Percentiles rank a stretch among this genome's conserved stretches.
phyloP scores from a whole-genome alignment of 2,329 filamentous ascomycete genomes.

The Ophiosphaerella korrae region DNA sequence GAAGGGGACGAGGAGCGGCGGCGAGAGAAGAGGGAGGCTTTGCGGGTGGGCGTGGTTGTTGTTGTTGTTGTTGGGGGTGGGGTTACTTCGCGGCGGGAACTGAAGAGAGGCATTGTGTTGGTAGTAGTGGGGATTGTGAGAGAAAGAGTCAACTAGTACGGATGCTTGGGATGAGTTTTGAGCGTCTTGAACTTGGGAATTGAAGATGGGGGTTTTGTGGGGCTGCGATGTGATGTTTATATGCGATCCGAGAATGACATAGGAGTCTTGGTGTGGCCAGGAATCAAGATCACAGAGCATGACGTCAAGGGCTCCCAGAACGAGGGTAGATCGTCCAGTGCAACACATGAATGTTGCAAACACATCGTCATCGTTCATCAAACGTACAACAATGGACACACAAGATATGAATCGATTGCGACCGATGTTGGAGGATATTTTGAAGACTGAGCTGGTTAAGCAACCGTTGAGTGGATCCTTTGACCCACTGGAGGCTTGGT shows the following conservation, averaged over 20 bases:
- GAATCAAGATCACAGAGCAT: slow-evolving; percentile 9
- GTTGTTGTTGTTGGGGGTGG: slow-evolving; percentile 25
- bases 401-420: not conserved
- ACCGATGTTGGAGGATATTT: not conserved
- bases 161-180: too few species aligned
- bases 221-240: slow-evolving; percentile 2
- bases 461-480: slow-evolving; percentile 20
- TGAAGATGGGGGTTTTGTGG: not conserved
- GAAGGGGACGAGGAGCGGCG: slow-evolving; percentile 44
- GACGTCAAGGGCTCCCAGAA: slow-evolving; percentile 18
- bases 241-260: slow-evolving; percentile 1
- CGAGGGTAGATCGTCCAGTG: slow-evolving; percentile 9
- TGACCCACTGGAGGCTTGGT: slow-evolving; percentile 11
- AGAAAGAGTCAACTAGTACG: not conserved
- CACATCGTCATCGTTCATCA: slow-evolving; percentile 11
- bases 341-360: slow-evolving; percentile 2
- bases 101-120: slow-evolving; percentile 44
- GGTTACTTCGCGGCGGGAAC: slow-evolving; percentile 30
- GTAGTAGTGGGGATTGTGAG: slow-evolving; percentile 1
- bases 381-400: not conserved
- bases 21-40: slow-evolving; percentile 43
- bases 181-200: not conserved
- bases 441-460: not conserved
- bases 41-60: slow-evolving; percentile 31
- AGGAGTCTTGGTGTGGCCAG: not conserved